These are phyloP conservation scores for Aspergillus jensenii DNA, from an alignment of 2,329 filamentous ascomycete species.

Conservation along the genomic window DNA sequence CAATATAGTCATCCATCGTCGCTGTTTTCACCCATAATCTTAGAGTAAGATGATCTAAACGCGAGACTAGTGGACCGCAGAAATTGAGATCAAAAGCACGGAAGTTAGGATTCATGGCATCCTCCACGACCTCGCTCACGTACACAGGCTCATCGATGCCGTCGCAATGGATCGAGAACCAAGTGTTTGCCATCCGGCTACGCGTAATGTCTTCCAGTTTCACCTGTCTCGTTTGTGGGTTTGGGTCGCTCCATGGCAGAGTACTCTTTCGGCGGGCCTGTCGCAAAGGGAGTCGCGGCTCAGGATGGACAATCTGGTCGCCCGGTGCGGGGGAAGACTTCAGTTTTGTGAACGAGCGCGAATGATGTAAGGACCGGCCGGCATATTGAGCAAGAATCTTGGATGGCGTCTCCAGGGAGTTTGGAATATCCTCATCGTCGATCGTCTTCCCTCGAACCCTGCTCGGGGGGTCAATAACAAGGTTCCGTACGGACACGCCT, in stretches of 20 bases:
- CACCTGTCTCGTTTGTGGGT: conserved; percentile 65
- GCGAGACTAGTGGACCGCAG: conserved; percentile 63
- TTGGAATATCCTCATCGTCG: conserved; percentile 73
- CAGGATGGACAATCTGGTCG: conserved; percentile 10
- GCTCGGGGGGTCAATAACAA: conserved; percentile 63
- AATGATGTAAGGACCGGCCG: conserved; percentile 52
- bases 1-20: conserved; percentile 55
- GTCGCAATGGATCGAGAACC: conserved; percentile 78
- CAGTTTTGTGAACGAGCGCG: conserved; percentile 59
- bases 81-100: conserved; percentile 74
- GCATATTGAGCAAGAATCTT: conserved; percentile 62
- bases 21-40: conserved; percentile 70
- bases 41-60: conserved; percentile 64
- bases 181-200: conserved; percentile 76
- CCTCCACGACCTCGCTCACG: conserved; percentile 76
- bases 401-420: conserved; percentile 63
- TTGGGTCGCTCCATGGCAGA: conserved; percentile 62
- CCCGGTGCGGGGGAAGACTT: conserved; percentile 23
- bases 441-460: conserved; percentile 61
- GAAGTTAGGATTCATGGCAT: conserved; percentile 89
- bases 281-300: conserved; percentile 20
- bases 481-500: conserved; percentile 82
- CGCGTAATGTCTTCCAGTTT: conserved; percentile 72
- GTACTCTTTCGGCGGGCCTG: conserved; percentile 56
- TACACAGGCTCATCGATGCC: conserved; percentile 74